Conservation (phyloP, 139 green algal genomes). For the Edaphochlamys debaryana region DNA sequence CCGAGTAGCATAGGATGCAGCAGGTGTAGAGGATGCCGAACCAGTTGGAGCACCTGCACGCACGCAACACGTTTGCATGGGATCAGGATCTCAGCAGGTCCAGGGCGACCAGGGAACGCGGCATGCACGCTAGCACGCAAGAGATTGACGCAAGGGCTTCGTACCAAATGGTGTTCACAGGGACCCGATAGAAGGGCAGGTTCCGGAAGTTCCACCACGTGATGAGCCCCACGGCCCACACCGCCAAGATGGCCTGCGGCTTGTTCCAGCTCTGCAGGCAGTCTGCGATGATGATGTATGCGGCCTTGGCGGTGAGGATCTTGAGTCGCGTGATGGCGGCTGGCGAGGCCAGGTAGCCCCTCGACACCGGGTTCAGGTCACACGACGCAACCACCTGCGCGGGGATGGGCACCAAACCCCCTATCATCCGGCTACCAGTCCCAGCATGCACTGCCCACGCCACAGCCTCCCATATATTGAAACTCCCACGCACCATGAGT, state of each 20-base stretch:
- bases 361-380: slow-evolving; percentile 22
- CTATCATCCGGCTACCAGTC: too few relatives aligned
- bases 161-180: not conserved
- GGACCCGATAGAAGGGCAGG: slow-evolving; percentile 20
- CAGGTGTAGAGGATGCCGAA: slow-evolving; percentile 34
- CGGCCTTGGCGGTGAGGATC: slow-evolving; percentile 26
- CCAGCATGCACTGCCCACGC: too few relatives aligned
- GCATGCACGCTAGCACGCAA: too few relatives aligned
- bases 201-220: not conserved
- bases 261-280: not conserved
- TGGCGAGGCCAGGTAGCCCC: not conserved
- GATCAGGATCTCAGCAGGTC: too few relatives aligned
- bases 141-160: too few relatives aligned
- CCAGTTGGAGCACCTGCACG: slow-evolving; percentile 18
- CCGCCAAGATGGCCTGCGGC: not conserved
- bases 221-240: slow-evolving; percentile 1
- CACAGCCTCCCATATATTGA: not conserved
- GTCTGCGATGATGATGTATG: slow-evolving; percentile 12
- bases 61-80: too few relatives aligned
- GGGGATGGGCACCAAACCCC: too few relatives aligned
- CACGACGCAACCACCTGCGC: not conserved
- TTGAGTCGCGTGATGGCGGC: slow-evolving; percentile 1
- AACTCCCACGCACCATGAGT: slow-evolving; percentile 25
- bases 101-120: too few relatives aligned
- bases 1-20: not conserved